Evolutionary conservation across 176 grass and related monocot genomes (phyloP), one percentile per base, ranked within the genome.

Genomic region (Guadua angustifolia): DNA sequence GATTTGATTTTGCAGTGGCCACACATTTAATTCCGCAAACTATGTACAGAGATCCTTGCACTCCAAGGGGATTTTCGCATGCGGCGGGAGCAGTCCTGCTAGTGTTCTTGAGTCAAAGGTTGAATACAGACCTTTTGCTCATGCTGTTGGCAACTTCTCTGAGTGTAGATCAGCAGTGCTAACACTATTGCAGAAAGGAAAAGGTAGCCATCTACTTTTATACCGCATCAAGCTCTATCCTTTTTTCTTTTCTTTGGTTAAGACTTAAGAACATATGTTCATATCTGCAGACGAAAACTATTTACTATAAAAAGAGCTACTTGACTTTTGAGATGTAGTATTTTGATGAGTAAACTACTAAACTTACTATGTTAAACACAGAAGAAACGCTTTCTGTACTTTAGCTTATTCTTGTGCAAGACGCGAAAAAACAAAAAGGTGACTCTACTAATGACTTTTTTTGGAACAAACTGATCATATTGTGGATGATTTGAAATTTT

Each of bases 21-120:
- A 81, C 76, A 45, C 84, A 90, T 79, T 91, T 87, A 77, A 67
- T 77, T 78, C 74, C 89, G 70, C 68, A 85, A 85, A 80, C 59
- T 70, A 91, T 79, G 69, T 98, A 95, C 85, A 80, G 52, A 71
- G 92, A 98, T 88, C 95, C 95, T 76, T 98, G 93, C 85, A 91
- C 91, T 56, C 93, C 95, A 59, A 95, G 82, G 83, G 95, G 93
- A 69, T 93, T 89, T 86, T 69, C 74, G 22, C 52, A 14, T 69
- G 71, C 68, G 44, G 32, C 18, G 60, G 84, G 74, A 88, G 53
- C 73, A 77, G 21, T 38, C 89, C 93, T 80, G 84, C 82, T 72
- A 85, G 80, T 74, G 61, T 91, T 81, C 67, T 88, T 39, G 66
- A 87, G 25, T 70, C 80, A 0, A 94, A 89, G 65, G 71, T n/a